Base-by-base conservation (phyloP, 1,284 basidiomycete species). In the Xerocomus nothofagi region DNA sequence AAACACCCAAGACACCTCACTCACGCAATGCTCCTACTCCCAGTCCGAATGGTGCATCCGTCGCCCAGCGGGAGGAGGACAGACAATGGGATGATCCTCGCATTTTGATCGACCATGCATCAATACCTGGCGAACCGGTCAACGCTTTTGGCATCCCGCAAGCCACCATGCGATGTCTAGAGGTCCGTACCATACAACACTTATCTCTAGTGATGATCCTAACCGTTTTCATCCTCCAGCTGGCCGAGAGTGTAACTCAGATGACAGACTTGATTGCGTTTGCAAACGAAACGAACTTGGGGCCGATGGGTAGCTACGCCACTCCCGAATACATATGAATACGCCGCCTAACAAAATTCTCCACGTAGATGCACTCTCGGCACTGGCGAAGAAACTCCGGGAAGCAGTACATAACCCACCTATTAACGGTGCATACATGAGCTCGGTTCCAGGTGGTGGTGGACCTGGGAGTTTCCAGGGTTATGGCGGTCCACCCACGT, bases 81-180 rank as follows among this genome's bases (percentile, higher is more conserved):
- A 80, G 75, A 58, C 75, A 75, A 58, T 81, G 78, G 75, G 82
- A 86, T 29, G 84, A 87, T 56, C 79, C 79, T 10, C 69, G 79
- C 52, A 66, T 80, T 33, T 55, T 75, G 39, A 79, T 86, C 44
- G 80, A 82, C n/a, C 72, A 71, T 32, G 83, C 77, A 21, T 72
- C 73, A 23, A 77, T 89, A 56, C 88, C 88, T 14, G 77, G 79
- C 8, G 88, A 89, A 61, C 88, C 88, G 6, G 85, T 91, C 46
- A 91, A 90, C 60, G 85, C 85, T 27, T 91, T 91, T 68, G 88
- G 88, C 3, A 88, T 91, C 46, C 88, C 88, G 3, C 88, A 91
- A 62, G 86, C 87, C 3, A 89, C 88, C 17, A 90, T 91, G 88
- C 75, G 88, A 51, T 89, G 88, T 74, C 71, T 91, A 27, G 88